phyloP scores from a whole-genome alignment of 2,329 filamentous ascomycete species.

The Sordariomycetes sp. region DNA sequence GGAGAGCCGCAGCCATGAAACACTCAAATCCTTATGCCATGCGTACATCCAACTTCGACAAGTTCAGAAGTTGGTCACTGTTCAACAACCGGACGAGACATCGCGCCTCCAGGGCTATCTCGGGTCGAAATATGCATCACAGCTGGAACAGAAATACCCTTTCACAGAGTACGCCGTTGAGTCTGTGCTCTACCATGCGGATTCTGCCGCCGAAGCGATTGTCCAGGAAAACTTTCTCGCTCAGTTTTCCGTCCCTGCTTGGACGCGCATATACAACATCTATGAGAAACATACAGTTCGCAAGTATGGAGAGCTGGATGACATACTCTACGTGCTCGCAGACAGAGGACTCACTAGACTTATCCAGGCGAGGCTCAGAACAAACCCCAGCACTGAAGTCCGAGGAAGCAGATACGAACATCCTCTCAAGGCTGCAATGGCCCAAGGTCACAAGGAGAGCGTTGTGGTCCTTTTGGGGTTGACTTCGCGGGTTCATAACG shows the following conservation, averaged over 20 bases:
- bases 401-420: not conserved
- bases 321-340: slow-evolving; percentile 1
- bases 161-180: slow-evolving; percentile 31
- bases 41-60: slow-evolving; percentile 20
- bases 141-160: slow-evolving; percentile 25
- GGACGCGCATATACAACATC: slow-evolving; percentile 19
- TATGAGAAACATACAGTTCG: not conserved
- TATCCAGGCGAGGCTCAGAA: not conserved
- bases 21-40: slow-evolving; percentile 32
- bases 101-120: too few relatives aligned
- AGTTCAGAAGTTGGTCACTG: too few relatives aligned
- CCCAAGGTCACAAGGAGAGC: not conserved
- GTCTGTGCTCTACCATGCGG: slow-evolving; percentile 3
- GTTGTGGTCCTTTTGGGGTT: not conserved
- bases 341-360: not conserved
- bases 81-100: too few relatives aligned
- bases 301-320: not conserved
- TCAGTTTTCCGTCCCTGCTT: slow-evolving; percentile 15
- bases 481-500: not conserved
- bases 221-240: slow-evolving; percentile 20
- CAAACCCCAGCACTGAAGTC: not conserved
- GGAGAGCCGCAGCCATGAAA: slow-evolving; percentile 26
- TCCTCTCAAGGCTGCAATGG: slow-evolving; percentile 1
- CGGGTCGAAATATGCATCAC: too few relatives aligned
- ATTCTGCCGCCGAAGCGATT: slow-evolving; percentile 8